These are phyloP conservation scores for Hirschfeldia incana DNA, from an alignment of 345 rosid genomes.

Conservation along the genomic window DNA sequence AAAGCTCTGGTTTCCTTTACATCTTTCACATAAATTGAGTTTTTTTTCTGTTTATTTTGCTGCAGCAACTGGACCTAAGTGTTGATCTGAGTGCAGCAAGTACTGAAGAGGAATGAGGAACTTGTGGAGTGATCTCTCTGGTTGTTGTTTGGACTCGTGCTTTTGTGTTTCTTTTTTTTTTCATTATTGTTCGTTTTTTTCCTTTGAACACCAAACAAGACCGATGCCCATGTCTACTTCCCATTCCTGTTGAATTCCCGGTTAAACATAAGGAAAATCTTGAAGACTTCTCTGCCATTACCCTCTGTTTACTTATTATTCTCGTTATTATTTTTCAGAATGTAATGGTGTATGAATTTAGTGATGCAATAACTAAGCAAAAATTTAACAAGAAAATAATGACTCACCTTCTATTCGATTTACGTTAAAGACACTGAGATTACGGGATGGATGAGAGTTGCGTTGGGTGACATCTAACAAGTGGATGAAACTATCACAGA, in stretches of 20 bases:
- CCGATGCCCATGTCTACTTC: neutral
- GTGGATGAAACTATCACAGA: no score
- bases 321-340: neutral
- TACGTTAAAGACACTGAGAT: neutral
- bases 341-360: neutral
- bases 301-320: neutral
- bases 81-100: slow-evolving; percentile 93
- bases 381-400: neutral
- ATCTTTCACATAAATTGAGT: neutral
- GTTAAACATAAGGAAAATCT: neutral
- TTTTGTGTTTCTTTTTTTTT: neutral
- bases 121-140: neutral
- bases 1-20: neutral
- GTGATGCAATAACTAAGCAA: neutral
- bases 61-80: slow-evolving; percentile 74
- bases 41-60: neutral
- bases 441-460: neutral
- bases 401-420: neutral
- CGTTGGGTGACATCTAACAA: no score
- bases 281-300: neutral
- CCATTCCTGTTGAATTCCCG: neutral
- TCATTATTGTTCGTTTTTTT: neutral
- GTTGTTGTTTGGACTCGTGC: neutral
- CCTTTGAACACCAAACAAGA: neutral
- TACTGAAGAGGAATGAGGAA: slow-evolving; percentile 79